Evolutionary conservation across 2,329 filamentous ascomycete species (phyloP).

Genomic region (Penicillium sp.): DNA sequence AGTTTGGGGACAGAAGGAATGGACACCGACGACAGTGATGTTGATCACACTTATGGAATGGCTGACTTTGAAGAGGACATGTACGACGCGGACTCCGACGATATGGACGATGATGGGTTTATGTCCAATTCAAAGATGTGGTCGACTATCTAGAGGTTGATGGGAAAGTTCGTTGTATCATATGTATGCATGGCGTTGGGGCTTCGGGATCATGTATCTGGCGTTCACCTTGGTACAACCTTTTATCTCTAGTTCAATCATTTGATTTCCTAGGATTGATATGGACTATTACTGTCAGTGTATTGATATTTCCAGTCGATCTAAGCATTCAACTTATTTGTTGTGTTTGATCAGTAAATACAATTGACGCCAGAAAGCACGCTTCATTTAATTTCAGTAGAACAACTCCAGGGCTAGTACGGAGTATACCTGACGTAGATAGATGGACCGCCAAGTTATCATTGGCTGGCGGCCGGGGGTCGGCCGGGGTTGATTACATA

Average conservation of each 20-base stretch:
- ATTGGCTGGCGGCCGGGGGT: not conserved
- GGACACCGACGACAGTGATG: slow-evolving; percentile 12
- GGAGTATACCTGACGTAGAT: not conserved
- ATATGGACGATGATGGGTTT: not conserved
- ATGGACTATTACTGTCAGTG: not conserved
- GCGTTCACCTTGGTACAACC: not conserved
- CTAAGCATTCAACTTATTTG: no score
- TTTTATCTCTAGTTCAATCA: not conserved
- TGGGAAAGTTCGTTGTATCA: not conserved
- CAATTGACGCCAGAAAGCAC: not conserved
- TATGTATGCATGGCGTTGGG: slow-evolving; percentile 3
- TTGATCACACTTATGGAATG: slow-evolving; percentile 7
- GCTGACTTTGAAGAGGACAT: slow-evolving; percentile 1
- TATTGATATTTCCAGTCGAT: not conserved
- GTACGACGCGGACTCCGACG: not conserved
- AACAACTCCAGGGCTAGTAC: not conserved
- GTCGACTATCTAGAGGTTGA: slow-evolving; percentile 13
- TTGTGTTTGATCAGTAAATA: not conserved
- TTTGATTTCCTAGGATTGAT: not conserved
- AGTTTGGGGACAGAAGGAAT: slow-evolving; percentile 16
- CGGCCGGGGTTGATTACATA: slow-evolving; percentile 11
- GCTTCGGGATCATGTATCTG: not conserved
- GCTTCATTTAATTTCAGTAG: not conserved
- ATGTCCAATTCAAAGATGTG: slow-evolving; percentile 11
- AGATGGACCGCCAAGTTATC: not conserved